Conservation (phyloP, 352 stramenopile genomes). For the Phytophthora niederhauseri region DNA sequence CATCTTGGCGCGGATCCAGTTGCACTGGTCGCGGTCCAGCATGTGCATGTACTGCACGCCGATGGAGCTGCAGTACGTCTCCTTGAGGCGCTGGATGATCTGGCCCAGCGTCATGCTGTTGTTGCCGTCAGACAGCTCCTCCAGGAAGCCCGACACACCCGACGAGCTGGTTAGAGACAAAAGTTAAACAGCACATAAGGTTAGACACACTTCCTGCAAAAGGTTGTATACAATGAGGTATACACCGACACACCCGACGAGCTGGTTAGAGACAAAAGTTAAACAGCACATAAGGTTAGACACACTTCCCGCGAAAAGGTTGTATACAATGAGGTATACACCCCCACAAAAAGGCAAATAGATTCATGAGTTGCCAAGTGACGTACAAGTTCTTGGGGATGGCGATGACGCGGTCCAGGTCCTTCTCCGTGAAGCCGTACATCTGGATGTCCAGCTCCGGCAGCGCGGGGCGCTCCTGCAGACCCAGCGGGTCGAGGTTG, state of each 20-base stretch:
- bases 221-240: constrained; percentile 14
- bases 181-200: not conserved
- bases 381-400: constrained; percentile 90
- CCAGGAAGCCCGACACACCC: constrained; percentile 91
- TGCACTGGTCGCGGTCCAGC: constrained; percentile 95
- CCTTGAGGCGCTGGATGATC: constrained; percentile 93
- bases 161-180: constrained; percentile 52
- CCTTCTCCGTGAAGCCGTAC: constrained; percentile 92
- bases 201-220: not conserved
- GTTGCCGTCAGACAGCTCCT: constrained; percentile 72
- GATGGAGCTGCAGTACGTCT: constrained; percentile 98
- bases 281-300: not conserved
- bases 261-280: no score
- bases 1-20: constrained; percentile 96
- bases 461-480: constrained; percentile 71
- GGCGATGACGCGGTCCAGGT: constrained; percentile 89
- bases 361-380: not conserved
- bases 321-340: constrained; percentile 19
- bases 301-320: not conserved
- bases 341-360: not conserved
- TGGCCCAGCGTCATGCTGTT: constrained; percentile 94
- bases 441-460: constrained; percentile 92
- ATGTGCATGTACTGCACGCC: constrained; percentile 99
- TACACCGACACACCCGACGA: no score
- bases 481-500: constrained; percentile 97